phyloP scores from a whole-genome alignment of 352 stramenopile species.

The Phytophthora multivora region DNA sequence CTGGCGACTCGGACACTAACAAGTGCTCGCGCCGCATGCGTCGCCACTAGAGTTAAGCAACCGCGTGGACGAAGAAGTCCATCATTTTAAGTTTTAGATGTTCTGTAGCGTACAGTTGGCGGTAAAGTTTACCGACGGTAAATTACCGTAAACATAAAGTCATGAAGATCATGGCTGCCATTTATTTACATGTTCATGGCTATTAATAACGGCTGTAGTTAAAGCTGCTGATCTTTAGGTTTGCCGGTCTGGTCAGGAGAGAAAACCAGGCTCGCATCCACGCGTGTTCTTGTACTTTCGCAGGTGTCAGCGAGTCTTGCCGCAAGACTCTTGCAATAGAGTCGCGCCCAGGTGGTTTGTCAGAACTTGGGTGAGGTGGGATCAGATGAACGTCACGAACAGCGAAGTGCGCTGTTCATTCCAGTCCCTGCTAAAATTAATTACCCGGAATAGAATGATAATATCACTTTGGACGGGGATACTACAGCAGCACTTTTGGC shows the following conservation, averaged over 20 bases:
- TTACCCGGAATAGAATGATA: too few relatives aligned
- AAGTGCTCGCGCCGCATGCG: slow-evolving; percentile 31
- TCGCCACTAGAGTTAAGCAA: slow-evolving; percentile 22
- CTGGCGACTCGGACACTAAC: slow-evolving; percentile 14
- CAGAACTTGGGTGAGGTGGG: slow-evolving; percentile 14
- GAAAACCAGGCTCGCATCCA: background rate
- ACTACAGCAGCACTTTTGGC: too few relatives aligned
- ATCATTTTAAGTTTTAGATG: slow-evolving; percentile 9
- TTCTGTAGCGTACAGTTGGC: slow-evolving; percentile 14
- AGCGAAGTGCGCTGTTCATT: background rate
- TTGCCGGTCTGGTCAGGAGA: background rate
- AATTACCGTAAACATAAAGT: too few relatives aligned
- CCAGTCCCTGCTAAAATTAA: too few relatives aligned
- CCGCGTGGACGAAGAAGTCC: background rate
- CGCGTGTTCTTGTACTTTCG: background rate
- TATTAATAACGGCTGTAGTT: too few relatives aligned
- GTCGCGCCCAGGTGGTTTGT: slow-evolving; percentile 9
- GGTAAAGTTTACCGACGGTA: too few relatives aligned
- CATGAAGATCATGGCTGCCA: too few relatives aligned
- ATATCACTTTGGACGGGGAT: too few relatives aligned
- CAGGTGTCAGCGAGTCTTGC: background rate
- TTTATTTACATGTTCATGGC: too few relatives aligned
- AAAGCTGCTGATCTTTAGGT: background rate
- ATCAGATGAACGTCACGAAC: slow-evolving; percentile 10
- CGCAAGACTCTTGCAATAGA: background rate